These are phyloP conservation scores for Rhodotorula sp. DNA, from an alignment of 1,284 basidiomycete genomes.

Conservation along the genomic window DNA sequence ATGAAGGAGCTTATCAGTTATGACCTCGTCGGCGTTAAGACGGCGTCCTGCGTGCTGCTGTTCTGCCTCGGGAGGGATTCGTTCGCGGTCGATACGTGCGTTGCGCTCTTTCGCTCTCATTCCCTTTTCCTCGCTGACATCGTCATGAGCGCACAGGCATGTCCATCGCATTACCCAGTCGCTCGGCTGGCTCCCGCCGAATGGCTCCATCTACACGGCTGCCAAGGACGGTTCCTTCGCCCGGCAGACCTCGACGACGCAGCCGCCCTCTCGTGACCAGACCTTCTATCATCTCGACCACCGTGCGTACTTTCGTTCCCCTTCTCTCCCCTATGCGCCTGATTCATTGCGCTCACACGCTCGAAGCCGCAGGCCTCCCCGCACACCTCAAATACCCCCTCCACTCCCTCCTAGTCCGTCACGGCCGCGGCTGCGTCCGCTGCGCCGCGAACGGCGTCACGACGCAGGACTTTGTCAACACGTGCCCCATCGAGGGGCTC, in stretches of 20 bases:
- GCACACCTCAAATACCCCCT: constrained; percentile 67
- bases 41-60: constrained; percentile 73
- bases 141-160: constrained; percentile 51
- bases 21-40: constrained; percentile 74
- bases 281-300: constrained; percentile 70
- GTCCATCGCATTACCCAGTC: constrained; percentile 67
- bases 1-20: constrained; percentile 70
- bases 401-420: constrained; percentile 69
- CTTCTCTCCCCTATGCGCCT: not conserved
- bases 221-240: not conserved
- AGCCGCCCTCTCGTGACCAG: constrained; percentile 58
- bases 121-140: not conserved
- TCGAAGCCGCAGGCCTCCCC: constrained; percentile 57
- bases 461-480: constrained; percentile 48
- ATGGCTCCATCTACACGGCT: constrained; percentile 50
- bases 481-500: constrained; percentile 44
- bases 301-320: not conserved
- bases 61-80: constrained; percentile 71
- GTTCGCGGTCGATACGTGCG: constrained; percentile 71
- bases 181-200: constrained; percentile 70
- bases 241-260: constrained; percentile 3
- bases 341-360: constrained; percentile 33
- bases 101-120: not conserved
- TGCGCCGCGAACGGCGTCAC: constrained; percentile 47
- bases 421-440: constrained; percentile 55